Conservation (phyloP, 1,139 yeast genomes). For the Blastobotrys serpentis region DNA sequence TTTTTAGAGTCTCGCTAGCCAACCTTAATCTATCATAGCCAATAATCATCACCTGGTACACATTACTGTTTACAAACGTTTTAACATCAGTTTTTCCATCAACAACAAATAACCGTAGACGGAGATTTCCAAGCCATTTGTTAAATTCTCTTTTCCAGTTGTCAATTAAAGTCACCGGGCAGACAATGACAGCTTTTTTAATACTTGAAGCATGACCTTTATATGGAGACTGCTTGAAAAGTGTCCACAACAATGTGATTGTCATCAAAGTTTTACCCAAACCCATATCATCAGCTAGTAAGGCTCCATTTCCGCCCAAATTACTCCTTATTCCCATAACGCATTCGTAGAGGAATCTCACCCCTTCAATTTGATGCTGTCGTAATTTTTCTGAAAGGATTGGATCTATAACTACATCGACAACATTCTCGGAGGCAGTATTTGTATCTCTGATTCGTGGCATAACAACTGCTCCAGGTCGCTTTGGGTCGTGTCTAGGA, state of each 20-base stretch:
- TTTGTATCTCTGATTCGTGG: conserved; percentile 35
- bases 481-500: conserved; percentile 45
- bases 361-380: conserved; percentile 85
- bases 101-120: conserved; percentile 45
- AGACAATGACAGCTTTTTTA: conserved; percentile 69
- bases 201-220: conserved; percentile 44
- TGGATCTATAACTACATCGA: conserved; percentile 74
- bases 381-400: conserved; percentile 54
- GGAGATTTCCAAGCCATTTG: conserved; percentile 80
- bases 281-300: conserved; percentile 97
- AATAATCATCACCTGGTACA: conserved; percentile 78
- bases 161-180: conserved; percentile 85
- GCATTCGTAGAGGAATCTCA: conserved; percentile 75
- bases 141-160: conserved; percentile 89
- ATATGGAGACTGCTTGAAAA: conserved; percentile 70
- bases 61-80: conserved; percentile 66
- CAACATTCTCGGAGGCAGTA: conserved; percentile 22
- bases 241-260: conserved; percentile 78
- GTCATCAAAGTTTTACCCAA: conserved; percentile 91
- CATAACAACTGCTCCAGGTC: conserved; percentile 48
- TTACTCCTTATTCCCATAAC: conserved; percentile 62
- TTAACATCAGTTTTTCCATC: conserved; percentile 51
- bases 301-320: conserved; percentile 64
- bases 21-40: conserved; percentile 81
- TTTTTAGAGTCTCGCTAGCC: conserved; percentile 52